These are phyloP conservation scores for Theobroma grandiflorum DNA, from an alignment of 441 rosid species.

Conservation along the genomic window DNA sequence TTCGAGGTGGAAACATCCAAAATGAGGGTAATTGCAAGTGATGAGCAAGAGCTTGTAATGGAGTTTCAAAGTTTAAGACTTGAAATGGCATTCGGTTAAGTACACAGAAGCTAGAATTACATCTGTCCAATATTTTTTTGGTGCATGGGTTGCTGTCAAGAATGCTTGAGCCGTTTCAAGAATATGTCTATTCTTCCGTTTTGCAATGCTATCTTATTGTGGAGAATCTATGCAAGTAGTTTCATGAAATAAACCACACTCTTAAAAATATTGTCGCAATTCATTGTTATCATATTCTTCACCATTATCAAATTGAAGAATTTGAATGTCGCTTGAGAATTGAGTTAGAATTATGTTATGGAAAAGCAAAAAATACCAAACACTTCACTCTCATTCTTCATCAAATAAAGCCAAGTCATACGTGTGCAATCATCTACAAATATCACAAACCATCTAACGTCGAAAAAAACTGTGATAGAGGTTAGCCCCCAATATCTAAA, in stretches of 20 bases:
- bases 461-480: not conserved
- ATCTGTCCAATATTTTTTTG: too few species aligned
- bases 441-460: not conserved
- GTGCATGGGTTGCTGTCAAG: too few species aligned
- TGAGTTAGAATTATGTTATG: not conserved
- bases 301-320: not conserved
- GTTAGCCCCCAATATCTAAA: not conserved
- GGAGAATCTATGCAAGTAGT: not conserved
- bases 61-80: too few species aligned
- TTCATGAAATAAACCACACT: not conserved
- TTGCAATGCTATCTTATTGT: not conserved
- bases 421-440: conserved; percentile 18
- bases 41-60: not conserved
- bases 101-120: too few species aligned
- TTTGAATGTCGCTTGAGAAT: not conserved
- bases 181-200: not conserved
- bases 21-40: not conserved
- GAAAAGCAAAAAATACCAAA: not conserved
- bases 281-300: not conserved
- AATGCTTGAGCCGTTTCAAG: too few species aligned
- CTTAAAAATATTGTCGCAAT: not conserved
- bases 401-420: not conserved
- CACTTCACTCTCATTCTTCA: not conserved
- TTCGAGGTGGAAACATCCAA: not conserved
- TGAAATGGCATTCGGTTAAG: too few species aligned